Base-by-base conservation (phyloP, 176 grass and related monocot genomes). In the Hsuehochloa calcarea region DNA sequence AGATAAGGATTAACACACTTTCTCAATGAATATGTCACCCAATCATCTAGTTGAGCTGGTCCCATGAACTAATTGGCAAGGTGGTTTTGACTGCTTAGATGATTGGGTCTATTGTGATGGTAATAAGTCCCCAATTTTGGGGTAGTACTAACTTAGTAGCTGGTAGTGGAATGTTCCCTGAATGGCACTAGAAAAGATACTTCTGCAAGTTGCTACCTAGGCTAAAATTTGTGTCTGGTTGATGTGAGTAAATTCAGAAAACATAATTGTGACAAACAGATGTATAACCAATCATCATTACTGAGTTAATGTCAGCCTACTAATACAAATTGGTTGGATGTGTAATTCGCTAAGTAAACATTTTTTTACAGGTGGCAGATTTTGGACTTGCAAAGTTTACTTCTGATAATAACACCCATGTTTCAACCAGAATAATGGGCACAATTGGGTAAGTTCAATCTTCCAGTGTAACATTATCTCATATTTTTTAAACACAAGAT, bases 381-480 rank as follows among this genome's bases (percentile, higher is more conserved):
- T 99, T 99, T 80, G 97, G 97, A 86, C 93, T 99, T 62, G 97
- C 97, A 77, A 99, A 94, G 49, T 87, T 90, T 22, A 79, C 96
- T 81, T 77, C 89, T 80, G 96, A 98, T 80, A 76, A 90, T 70
- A 88, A 96, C 46, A 96, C 93, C 0, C 93, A 99, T 91, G 90
- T 99, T 94, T 96, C 93, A 49, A 96, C 93, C 35, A 90, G 97
- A 88, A 84, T 96, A 79, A 96, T 99, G 93, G 93, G 97, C 51
- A 99, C 97, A 58, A 92, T 99, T 61, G 97, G 97, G 97, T 96
- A 94, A 75, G 75, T 81, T 76, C 17, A 27, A 39, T 84, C 41
- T 80, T 56, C 63, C 13, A 12, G 63, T 68, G 52, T 54, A 65
- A 25, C 67, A 84, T 80, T 31, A 35, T 69, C 5, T 80, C 76